Conservation (phyloP, 768 basidiomycete genomes). For the Lentinus brumalis region DNA sequence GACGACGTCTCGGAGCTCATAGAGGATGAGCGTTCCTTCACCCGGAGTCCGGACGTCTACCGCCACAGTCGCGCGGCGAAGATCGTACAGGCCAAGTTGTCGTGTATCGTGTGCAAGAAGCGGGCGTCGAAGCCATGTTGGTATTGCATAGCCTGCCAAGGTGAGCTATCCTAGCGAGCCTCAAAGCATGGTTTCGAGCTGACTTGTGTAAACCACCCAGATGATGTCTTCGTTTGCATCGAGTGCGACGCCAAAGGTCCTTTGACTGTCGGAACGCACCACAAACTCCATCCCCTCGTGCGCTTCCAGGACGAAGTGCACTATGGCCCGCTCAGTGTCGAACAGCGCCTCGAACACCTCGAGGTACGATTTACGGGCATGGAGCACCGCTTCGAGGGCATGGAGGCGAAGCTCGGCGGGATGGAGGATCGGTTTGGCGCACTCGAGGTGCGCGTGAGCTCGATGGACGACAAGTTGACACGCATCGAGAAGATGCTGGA, state of each 20-base stretch:
- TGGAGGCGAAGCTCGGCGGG: constrained; percentile 23
- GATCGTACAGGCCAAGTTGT: constrained; percentile 8
- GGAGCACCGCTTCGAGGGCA: neutral
- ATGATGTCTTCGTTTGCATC: constrained; percentile 27
- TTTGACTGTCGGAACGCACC: constrained; percentile 16
- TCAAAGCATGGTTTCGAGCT: neutral
- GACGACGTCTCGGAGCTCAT: constrained; percentile 3
- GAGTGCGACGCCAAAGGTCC: constrained; percentile 24
- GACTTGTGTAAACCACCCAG: neutral
- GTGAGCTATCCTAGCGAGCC: neutral
- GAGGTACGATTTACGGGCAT: constrained; percentile 13
- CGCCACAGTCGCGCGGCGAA: neutral
- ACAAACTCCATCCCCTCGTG: constrained; percentile 26
- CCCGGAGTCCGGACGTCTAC: neutral
- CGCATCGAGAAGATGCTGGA: constrained; percentile 25
- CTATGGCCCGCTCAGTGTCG: neutral
- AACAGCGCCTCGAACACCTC: neutral
- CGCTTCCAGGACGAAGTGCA: constrained; percentile 16
- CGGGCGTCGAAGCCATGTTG: constrained; percentile 30
- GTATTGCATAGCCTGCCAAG: constrained; percentile 34
- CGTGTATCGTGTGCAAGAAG: constrained; percentile 26
- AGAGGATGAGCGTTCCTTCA: constrained; percentile 4
- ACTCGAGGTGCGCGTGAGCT: constrained; percentile 13
- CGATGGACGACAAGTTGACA: constrained; percentile 20
- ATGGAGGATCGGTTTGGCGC: constrained; percentile 23